A percentile compares a stretch with the other conserved stretches of the same genome.
These are phyloP conservation scores for Fusarium piperis DNA, from an alignment of 2,329 filamentous ascomycete genomes.

Conservation along the genomic window DNA sequence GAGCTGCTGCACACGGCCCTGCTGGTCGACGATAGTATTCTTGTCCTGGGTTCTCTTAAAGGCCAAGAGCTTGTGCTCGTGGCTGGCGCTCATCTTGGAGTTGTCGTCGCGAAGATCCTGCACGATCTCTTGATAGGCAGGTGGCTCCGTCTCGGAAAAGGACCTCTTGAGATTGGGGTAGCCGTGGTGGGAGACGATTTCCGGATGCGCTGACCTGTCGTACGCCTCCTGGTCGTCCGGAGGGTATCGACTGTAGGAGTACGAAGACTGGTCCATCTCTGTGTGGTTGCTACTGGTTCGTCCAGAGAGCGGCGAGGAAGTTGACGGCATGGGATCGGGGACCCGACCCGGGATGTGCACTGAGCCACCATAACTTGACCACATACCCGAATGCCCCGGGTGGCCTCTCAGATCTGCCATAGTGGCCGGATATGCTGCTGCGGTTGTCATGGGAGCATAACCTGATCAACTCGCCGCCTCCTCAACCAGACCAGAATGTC, in stretches of 20 bases:
- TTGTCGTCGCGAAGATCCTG: constrained; percentile 68
- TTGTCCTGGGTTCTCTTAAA: constrained; percentile 68
- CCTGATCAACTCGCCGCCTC: constrained; percentile 41
- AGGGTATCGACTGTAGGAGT: constrained; percentile 64
- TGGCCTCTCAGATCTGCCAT: constrained; percentile 73
- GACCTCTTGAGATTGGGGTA: constrained; percentile 67
- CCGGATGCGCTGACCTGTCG: constrained; percentile 61
- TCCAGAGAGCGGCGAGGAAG: constrained; percentile 58
- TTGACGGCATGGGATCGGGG: constrained; percentile 58
- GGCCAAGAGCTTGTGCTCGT: constrained; percentile 69
- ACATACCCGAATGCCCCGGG: constrained; percentile 65
- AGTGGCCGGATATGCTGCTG: constrained; percentile 67
- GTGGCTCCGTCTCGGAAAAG: constrained; percentile 65
- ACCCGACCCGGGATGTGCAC: constrained; percentile 64
- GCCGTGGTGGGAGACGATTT: constrained; percentile 60
- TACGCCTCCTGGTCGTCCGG: constrained; percentile 65
- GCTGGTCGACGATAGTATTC: constrained; percentile 67
- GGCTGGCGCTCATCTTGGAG: constrained; percentile 65
- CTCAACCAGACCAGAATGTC: constrained; percentile 35
- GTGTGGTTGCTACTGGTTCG: constrained; percentile 62
- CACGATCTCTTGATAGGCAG: constrained; percentile 68
- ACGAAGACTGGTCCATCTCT: constrained; percentile 60
- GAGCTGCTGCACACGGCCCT: constrained; percentile 69
- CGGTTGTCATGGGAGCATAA: constrained; percentile 70
- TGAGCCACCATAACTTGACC: constrained; percentile 66